Percentiles rank a stretch among this genome's conserved stretches.
Conservation (phyloP, 2,329 filamentous ascomycete genomes). For the Fusarium virguliforme region DNA sequence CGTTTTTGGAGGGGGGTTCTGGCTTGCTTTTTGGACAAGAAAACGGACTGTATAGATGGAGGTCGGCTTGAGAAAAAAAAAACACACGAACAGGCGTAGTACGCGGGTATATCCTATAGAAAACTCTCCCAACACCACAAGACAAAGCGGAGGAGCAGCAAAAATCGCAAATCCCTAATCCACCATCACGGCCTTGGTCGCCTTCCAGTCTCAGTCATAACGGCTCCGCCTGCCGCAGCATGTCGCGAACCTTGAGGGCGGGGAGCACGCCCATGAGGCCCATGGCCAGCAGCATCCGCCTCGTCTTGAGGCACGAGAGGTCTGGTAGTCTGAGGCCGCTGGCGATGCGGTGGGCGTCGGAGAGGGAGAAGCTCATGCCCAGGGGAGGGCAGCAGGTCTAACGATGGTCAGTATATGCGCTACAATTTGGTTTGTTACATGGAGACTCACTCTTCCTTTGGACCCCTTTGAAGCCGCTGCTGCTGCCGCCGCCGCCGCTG, state of each 20-base stretch:
- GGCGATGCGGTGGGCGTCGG: conserved; percentile 35
- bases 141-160: conserved; percentile 21
- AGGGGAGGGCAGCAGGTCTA: conserved; percentile 45
- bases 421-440: background rate
- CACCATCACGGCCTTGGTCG: conserved; percentile 17
- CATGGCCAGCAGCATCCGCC: conserved; percentile 52
- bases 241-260: conserved; percentile 43
- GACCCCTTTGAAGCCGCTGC: conserved; percentile 16
- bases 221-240: conserved; percentile 38
- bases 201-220: conserved; percentile 45
- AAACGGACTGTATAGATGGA: conserved; percentile 41
- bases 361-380: conserved; percentile 44
- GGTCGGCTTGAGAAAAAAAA: conserved; percentile 13
- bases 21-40: conserved; percentile 15
- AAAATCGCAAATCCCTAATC: conserved; percentile 43
- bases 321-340: conserved; percentile 47
- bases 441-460: conserved; percentile 40
- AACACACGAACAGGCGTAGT: conserved; percentile 27
- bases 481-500: conserved; percentile 22
- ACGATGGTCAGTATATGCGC: conserved; percentile 16
- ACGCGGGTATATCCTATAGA: conserved; percentile 51
- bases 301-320: conserved; percentile 50
- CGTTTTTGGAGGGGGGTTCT: conserved; percentile 26
- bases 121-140: conserved; percentile 46
- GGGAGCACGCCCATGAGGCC: conserved; percentile 53